These are phyloP conservation scores for Rhytidiadelphus loreus DNA, from an alignment of 225 moss, liverwort and hornwort genomes.

Conservation along the genomic window DNA sequence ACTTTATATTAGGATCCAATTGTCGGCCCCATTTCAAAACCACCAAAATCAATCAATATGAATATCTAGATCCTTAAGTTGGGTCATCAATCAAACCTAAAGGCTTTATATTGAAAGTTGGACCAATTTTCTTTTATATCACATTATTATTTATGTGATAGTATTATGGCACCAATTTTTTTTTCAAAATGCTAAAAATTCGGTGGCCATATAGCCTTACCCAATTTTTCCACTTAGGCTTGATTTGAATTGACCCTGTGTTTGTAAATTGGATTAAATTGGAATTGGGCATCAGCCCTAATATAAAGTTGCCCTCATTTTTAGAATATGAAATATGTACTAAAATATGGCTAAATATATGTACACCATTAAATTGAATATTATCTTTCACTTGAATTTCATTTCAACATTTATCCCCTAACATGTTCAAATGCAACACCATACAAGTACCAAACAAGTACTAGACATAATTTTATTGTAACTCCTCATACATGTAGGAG, in stretches of 20 bases:
- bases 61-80: too few relatives aligned
- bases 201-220: not conserved
- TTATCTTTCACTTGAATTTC: not conserved
- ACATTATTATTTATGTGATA: not conserved
- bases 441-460: not conserved
- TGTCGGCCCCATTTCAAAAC: not conserved
- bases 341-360: not conserved
- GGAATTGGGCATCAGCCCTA: too few relatives aligned
- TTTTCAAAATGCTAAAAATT: not conserved
- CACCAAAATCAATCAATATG: not conserved
- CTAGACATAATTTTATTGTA: not conserved
- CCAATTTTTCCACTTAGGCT: not conserved
- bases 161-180: not conserved
- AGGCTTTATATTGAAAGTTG: not conserved
- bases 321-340: not conserved
- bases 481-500: too few relatives aligned
- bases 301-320: not conserved
- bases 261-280: not conserved
- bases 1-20: not conserved
- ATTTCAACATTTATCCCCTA: not conserved
- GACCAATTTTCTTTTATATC: not conserved
- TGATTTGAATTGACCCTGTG: not conserved
- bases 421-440: not conserved
- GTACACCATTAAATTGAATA: not conserved
- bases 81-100: not conserved